A percentile compares a stretch with the other conserved stretches of the same genome.
Evolutionary conservation across 176 grass and related monocot species (phyloP).

Genomic region (Dendrocalamus sinicus): DNA sequence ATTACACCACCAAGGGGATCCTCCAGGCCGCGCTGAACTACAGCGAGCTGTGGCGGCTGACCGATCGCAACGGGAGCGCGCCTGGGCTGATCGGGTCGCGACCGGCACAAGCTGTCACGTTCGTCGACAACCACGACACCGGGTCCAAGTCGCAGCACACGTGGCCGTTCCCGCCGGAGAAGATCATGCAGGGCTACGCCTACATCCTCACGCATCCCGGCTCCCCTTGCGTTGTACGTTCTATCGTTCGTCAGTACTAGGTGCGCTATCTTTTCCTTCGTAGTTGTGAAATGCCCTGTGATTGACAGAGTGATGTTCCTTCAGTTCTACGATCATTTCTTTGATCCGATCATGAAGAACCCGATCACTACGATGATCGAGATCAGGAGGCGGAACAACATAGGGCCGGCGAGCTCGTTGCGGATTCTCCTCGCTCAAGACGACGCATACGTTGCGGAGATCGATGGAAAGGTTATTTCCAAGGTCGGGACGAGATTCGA

Average conservation of each 20-base stretch:
- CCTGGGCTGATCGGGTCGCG: conserved; percentile 60
- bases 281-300: no score
- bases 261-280: no score
- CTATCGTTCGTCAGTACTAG: no score
- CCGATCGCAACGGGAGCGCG: conserved; percentile 47
- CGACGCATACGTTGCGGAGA: conserved; percentile 14
- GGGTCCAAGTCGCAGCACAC: conserved; percentile 50
- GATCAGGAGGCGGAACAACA: background rate
- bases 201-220: conserved; percentile 70
- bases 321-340: conserved; percentile 26
- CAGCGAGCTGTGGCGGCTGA: conserved; percentile 51
- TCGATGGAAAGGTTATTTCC: background rate
- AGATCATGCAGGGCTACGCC: conserved; percentile 64
- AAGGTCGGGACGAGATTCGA: conserved; percentile 1
- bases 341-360: background rate
- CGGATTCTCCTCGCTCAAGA: background rate
- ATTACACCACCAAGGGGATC: conserved; percentile 73
- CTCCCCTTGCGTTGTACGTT: conserved; percentile 57
- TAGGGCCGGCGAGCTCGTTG: background rate
- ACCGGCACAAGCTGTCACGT: conserved; percentile 60
- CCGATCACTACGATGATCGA: background rate
- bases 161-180: conserved; percentile 66
- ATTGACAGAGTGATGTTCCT: background rate
- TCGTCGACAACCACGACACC: conserved; percentile 73
- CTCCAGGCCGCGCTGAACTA: conserved; percentile 49